Evolutionary conservation across 2,329 filamentous ascomycete genomes (phyloP).

Genomic region (Cercospora sesami): DNA sequence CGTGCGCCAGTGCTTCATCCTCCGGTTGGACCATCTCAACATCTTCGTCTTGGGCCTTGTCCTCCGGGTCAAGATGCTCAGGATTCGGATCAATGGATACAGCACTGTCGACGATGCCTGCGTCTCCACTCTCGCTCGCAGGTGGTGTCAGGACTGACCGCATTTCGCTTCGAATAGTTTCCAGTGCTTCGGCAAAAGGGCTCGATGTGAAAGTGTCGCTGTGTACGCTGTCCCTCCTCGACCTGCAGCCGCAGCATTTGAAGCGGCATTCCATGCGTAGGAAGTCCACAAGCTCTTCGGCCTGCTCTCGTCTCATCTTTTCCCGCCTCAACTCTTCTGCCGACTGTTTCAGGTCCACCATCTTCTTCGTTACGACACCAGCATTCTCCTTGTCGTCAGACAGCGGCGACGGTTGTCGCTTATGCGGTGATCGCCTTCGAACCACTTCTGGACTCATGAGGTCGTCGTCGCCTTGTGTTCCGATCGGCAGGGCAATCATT

Average conservation of each 20-base stretch:
- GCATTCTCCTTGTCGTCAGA: constrained; percentile 50
- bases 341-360: constrained; percentile 50
- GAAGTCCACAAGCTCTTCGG: constrained; percentile 73
- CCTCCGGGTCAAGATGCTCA: constrained; percentile 10
- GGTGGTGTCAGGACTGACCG: constrained; percentile 57
- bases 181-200: constrained; percentile 25
- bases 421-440: constrained; percentile 29
- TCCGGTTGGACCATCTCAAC: constrained; percentile 21
- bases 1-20: constrained; percentile 11
- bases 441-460: constrained; percentile 60
- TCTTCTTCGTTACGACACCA: constrained; percentile 45
- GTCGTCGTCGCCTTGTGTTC: constrained; percentile 51
- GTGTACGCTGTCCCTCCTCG: constrained; percentile 31
- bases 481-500: constrained; percentile 62
- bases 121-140: constrained; percentile 61
- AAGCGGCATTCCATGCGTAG: constrained; percentile 73
- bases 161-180: constrained; percentile 28
- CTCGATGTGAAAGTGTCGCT: constrained; percentile 3
- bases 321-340: constrained; percentile 55
- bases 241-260: constrained; percentile 62
- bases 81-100: constrained; percentile 9
- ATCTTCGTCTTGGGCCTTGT: constrained; percentile 19
- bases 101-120: constrained; percentile 27
- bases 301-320: constrained; percentile 63
- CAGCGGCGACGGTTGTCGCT: constrained; percentile 52